A percentile compares a stretch with the other conserved stretches of the same genome.
These are phyloP conservation scores for Apophysomyces ossiformis DNA, from an alignment of 371 early-diverging fungal species.

Conservation along the genomic window DNA sequence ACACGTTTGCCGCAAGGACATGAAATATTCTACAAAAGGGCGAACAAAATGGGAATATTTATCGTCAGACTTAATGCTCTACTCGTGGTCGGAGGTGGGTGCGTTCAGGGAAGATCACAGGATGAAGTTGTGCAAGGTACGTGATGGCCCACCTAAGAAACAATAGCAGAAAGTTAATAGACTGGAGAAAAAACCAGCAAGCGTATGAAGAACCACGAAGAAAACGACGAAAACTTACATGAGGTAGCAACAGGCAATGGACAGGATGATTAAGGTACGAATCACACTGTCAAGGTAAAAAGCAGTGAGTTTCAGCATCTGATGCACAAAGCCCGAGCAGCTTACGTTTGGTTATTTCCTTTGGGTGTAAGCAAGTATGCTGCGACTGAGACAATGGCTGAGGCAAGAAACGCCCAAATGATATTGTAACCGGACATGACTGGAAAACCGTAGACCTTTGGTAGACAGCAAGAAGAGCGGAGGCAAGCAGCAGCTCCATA, in stretches of 20 bases:
- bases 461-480: no score
- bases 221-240: slow-evolving; percentile 50
- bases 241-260: slow-evolving; percentile 65
- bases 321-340: slow-evolving; percentile 5
- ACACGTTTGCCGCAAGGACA: background rate
- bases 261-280: slow-evolving; percentile 73
- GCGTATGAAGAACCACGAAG: background rate
- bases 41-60: background rate
- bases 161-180: no score
- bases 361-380: slow-evolving; percentile 61
- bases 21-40: background rate
- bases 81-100: slow-evolving; percentile 62
- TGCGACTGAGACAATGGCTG: slow-evolving; percentile 42
- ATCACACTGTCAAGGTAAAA: slow-evolving; percentile 45
- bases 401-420: slow-evolving; percentile 57
- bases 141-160: slow-evolving; percentile 73
- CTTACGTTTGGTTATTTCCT: slow-evolving; percentile 67
- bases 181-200: no score
- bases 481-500: no score
- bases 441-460: slow-evolving; percentile 7
- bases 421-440: slow-evolving; percentile 63
- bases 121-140: slow-evolving; percentile 77
- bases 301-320: slow-evolving; percentile 4
- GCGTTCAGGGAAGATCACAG: slow-evolving; percentile 68
- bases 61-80: slow-evolving; percentile 12